A percentile compares a stretch with the other conserved stretches of the same genome.
Evolutionary conservation across 176 grass and related monocot genomes (phyloP).

Genomic region (Ananas comosus): DNA sequence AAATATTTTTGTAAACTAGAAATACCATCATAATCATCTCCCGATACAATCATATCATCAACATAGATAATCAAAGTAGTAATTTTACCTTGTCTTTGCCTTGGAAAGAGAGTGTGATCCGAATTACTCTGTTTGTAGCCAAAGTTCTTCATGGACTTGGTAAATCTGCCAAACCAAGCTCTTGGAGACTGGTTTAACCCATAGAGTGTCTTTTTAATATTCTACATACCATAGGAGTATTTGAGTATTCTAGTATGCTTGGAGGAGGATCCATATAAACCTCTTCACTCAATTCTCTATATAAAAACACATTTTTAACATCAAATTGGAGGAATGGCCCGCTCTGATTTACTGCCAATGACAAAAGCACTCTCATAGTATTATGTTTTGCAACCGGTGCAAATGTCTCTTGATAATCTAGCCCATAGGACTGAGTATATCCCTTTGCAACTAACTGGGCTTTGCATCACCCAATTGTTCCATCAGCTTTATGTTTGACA

Average conservation of each 20-base stretch:
- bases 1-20: background rate
- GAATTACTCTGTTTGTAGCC: background rate
- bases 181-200: conserved; percentile 1
- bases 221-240: background rate
- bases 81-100: background rate
- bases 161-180: conserved; percentile 2
- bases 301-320: too few species aligned
- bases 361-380: too few species aligned
- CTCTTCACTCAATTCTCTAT: background rate
- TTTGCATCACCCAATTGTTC: too few species aligned
- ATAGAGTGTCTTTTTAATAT: background rate
- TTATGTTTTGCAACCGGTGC: too few species aligned
- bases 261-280: background rate
- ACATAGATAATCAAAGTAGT: background rate
- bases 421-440: too few species aligned
- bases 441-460: accelerated
- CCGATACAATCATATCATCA: background rate
- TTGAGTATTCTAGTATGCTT: background rate
- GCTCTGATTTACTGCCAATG: too few species aligned
- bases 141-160: background rate
- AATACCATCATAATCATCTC: background rate
- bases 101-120: background rate
- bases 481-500: too few species aligned
- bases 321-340: too few species aligned
- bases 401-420: too few species aligned